Evolutionary conservation across 805 yeast species (phyloP).

Genomic region (Hyphopichia homilentoma): DNA sequence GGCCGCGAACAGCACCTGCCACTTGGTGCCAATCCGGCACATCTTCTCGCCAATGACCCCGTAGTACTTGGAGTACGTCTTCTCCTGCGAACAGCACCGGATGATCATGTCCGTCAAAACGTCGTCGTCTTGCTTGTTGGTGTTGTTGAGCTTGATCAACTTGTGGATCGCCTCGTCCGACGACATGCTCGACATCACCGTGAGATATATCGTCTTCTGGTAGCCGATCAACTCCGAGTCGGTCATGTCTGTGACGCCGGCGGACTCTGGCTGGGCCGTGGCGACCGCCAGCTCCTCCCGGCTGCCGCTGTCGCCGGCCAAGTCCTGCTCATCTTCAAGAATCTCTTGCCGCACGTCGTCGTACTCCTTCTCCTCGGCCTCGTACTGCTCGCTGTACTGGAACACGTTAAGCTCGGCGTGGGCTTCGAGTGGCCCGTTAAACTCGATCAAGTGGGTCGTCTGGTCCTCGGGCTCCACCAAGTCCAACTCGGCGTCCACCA

Average conservation of each 20-base stretch:
- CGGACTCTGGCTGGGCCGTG: constrained; percentile 5
- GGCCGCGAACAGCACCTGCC: constrained; percentile 54
- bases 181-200: constrained; percentile 85
- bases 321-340: constrained; percentile 12
- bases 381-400: constrained; percentile 47
- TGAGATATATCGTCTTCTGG: constrained; percentile 74
- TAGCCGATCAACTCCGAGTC: constrained; percentile 58
- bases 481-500: constrained; percentile 48
- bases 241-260: constrained; percentile 61
- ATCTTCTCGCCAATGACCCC: constrained; percentile 74
- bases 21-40: constrained; percentile 44
- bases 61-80: constrained; percentile 79
- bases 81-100: constrained; percentile 80
- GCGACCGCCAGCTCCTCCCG: no score
- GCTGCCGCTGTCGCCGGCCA: constrained; percentile 7
- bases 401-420: constrained; percentile 50
- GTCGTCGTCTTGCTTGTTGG: constrained; percentile 33
- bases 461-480: constrained; percentile 63
- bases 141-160: constrained; percentile 45
- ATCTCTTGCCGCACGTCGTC: constrained; percentile 18
- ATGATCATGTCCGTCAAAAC: constrained; percentile 69
- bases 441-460: constrained; percentile 49
- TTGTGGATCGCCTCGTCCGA: constrained; percentile 93
- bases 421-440: constrained; percentile 49
- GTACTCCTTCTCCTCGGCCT: constrained; percentile 48